Evolutionary conservation across 441 rosid genomes (phyloP), one percentile per base, ranked within the genome.

Genomic region (Eruca vesicaria): DNA sequence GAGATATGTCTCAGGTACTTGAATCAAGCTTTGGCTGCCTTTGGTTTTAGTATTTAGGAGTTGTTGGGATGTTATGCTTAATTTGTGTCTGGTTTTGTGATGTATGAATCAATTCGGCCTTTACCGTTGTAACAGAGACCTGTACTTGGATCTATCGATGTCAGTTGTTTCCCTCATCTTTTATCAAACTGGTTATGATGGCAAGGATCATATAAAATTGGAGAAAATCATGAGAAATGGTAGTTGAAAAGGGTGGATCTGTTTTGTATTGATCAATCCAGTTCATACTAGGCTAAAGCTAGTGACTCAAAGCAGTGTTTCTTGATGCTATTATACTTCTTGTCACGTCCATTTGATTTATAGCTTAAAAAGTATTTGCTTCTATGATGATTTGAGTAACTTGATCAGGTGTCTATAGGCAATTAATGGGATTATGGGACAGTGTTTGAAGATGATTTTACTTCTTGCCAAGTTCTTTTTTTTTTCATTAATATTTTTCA

Each of bases 1-100:
- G 68, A 68, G 32, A 32, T 61, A 75, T 75, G 79, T 75, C 79
- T 68, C 69, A 75, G 69, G 69, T 75, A 53, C 32, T 26, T 52
- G 2, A 35, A 48, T 68, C 71, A 9, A 52, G 21, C 15, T 43
- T 41, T 26, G 29, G 3, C 19, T 35, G 7, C 18, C 26, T 66
- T 58, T 59, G 53, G 7, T 43, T 59, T 48, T 3, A 2, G 12
- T 19, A 11, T 48, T 4, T 12, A 33, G 36, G 73, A 59, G 59
- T 55, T 73, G 63, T 9, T 12, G 2, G 21, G 56, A 61, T 0
- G 2, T 7, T 21, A 3, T 72, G 53, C 67, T 72, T 53, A n/a
- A n/a, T n/a, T n/a, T 23, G 69, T 21, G 19, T 72, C 55, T 31
- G 48, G 20, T 36, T 21, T 36, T 60, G 7, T 56, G 3, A 43